Percentiles rank a stretch among this genome's conserved stretches.
Evolutionary conservation across 169 alveolate genomes (phyloP).

Genomic region (Perkinsus olseni): DNA sequence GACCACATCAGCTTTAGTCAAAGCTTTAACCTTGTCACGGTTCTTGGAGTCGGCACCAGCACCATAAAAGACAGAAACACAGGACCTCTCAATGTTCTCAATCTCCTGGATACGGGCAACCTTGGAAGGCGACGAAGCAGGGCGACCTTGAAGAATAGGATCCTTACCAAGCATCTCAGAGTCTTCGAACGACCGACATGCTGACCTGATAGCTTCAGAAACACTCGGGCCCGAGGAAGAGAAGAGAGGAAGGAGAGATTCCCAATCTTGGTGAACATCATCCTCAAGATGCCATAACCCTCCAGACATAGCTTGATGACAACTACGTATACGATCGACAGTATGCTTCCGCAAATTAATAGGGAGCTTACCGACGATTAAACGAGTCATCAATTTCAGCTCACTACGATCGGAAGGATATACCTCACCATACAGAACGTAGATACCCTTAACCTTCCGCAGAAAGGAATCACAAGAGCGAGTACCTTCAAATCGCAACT

Average conservation of each 20-base stretch:
- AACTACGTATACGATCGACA: neutral
- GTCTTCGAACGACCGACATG: neutral
- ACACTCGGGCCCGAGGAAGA: neutral
- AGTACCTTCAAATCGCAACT: neutral
- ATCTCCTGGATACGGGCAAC: neutral
- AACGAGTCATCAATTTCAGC: neutral
- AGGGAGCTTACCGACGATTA: neutral
- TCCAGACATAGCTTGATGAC: neutral
- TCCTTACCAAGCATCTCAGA: neutral
- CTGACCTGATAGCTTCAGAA: neutral
- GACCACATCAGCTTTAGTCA: neutral
- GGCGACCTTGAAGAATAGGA: neutral
- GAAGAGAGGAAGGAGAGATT: neutral
- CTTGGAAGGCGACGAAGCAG: neutral
- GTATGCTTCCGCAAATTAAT: neutral
- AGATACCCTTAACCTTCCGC: neutral
- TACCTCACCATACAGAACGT: neutral
- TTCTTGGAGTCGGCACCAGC: neutral
- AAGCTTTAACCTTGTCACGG: neutral
- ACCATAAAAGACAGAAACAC: neutral
- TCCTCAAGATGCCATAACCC: neutral
- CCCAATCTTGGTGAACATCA: neutral
- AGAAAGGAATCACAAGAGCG: neutral
- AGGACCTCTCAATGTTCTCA: neutral
- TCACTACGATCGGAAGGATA: neutral